Base-by-base conservation (phyloP, 805 yeast species). In the Pichia thaimueangensis region DNA sequence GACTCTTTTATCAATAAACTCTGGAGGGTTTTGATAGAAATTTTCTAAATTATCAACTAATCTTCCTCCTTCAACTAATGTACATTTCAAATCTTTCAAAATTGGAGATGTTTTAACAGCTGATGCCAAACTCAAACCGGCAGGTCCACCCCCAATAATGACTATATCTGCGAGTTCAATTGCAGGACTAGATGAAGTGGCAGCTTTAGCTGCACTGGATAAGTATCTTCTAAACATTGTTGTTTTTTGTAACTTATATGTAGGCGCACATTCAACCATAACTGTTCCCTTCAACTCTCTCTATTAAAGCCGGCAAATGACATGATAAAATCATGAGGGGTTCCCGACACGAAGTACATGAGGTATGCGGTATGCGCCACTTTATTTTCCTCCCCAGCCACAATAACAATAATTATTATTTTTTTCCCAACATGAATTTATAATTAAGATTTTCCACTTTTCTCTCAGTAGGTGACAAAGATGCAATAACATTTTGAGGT, bases 81-180 rank as follows among this genome's bases (percentile, higher is more conserved):
- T 74, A 37, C 91, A 74, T 35, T 70, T 69, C 34, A 87, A 70
- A 38, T 75, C 67, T 23, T 64, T 67, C 4, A 95, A 74, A 17
- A 70, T 59, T 3, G 82, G 78, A 1, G 88, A 81, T 50, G 71
- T 70, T 58, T 85, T 83, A 44, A 91, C 63, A 0, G 95, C 94
- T 0, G 95, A 74, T 5, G 93, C 80, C 29, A 93, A 65, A 2
- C 96, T 82, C 43, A 93, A 65, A 0, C 98, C 98, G 1, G 97
- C 97, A 1, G 97, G 96, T 0, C 98, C 98, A 7, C 95, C 97
- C 29, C 98, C 98, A 29, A 93, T 84, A 41, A 93, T 84, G 7
- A 86, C 80, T 17, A 93, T 76, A 61, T 91, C 97, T 23, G 73
- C 35, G 4, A 35, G 65, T 23, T 56, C 35, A 15, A 21, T n/a